Evolutionary conservation across 331 rosid species (phyloP).

Genomic region (Malus hybrid): DNA sequence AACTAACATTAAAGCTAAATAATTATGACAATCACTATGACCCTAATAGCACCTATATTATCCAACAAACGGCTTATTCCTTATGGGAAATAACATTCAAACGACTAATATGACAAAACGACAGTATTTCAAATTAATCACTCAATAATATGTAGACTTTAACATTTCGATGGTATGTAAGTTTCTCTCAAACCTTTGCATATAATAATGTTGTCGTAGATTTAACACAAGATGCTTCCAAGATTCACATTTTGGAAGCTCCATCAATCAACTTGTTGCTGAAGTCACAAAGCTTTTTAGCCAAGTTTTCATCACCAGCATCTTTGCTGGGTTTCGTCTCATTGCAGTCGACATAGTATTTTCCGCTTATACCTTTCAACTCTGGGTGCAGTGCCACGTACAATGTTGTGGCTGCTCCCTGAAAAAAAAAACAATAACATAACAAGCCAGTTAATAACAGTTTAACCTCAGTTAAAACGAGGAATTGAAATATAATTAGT

Average conservation of each 20-base stretch:
- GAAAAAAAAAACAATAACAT: not conserved
- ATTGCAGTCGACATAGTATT: slow-evolving; percentile 75
- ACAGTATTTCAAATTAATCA: too few species aligned
- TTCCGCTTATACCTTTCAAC: slow-evolving; percentile 67
- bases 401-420: slow-evolving; percentile 92
- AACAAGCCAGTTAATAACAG: not conserved
- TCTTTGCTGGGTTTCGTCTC: slow-evolving; percentile 44
- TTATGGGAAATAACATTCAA: not conserved
- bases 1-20: not conserved
- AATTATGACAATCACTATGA: not conserved
- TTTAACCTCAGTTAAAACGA: not conserved
- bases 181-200: not conserved
- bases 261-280: slow-evolving; percentile 55
- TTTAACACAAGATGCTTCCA: not conserved
- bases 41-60: not conserved
- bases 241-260: not conserved
- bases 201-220: not conserved
- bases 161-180: not conserved
- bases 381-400: slow-evolving; percentile 79
- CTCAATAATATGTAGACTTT: too few species aligned
- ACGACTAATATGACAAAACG: not conserved
- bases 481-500: not conserved
- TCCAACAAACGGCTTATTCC: not conserved
- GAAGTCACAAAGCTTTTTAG: slow-evolving; percentile 69
- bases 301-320: slow-evolving; percentile 40